phyloP scores from a whole-genome alignment of 1,284 basidiomycete genomes.

The Xanthoconium separans region DNA sequence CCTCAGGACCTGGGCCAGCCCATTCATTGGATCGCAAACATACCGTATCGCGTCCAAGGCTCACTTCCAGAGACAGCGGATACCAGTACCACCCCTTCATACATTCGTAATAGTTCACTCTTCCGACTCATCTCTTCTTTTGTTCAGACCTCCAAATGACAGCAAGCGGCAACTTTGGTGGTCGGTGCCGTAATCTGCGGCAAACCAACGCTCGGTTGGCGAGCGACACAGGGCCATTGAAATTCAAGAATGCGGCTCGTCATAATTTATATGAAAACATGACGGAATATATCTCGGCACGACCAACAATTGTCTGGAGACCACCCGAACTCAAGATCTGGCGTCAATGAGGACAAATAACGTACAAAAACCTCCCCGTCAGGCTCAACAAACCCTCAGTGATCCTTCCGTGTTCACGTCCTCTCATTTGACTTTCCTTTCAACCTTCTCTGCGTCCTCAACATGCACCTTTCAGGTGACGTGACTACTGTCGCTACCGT shows the following conservation, averaged over 20 bases:
- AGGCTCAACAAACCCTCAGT: constrained; percentile 9
- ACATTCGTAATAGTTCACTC: background rate
- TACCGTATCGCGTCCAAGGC: background rate
- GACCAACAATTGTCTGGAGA: constrained; percentile 10
- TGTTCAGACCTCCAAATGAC: background rate
- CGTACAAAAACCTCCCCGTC: constrained; percentile 26
- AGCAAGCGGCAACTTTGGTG: constrained; percentile 1
- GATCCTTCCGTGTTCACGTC: constrained; percentile 30
- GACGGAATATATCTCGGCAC: constrained; percentile 15
- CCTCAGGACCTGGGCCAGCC: too few relatives aligned
- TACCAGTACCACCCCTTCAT: background rate
- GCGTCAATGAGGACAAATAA: constrained; percentile 34
- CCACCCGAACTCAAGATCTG: constrained; percentile 21
- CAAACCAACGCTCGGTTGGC: constrained; percentile 1
- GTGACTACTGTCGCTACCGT: constrained; percentile 31
- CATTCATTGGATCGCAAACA: background rate
- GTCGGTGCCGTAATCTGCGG: constrained; percentile 8
- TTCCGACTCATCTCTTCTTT: background rate
- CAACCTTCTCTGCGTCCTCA: background rate
- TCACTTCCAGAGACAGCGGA: constrained; percentile 1
- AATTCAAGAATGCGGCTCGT: background rate
- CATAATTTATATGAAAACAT: constrained; percentile 11
- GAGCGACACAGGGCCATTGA: background rate
- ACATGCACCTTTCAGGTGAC: constrained; percentile 31
- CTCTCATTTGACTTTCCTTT: constrained; percentile 20